Base-by-base conservation (phyloP, 78 protist genomes). In the Bigelowiella natans region DNA sequence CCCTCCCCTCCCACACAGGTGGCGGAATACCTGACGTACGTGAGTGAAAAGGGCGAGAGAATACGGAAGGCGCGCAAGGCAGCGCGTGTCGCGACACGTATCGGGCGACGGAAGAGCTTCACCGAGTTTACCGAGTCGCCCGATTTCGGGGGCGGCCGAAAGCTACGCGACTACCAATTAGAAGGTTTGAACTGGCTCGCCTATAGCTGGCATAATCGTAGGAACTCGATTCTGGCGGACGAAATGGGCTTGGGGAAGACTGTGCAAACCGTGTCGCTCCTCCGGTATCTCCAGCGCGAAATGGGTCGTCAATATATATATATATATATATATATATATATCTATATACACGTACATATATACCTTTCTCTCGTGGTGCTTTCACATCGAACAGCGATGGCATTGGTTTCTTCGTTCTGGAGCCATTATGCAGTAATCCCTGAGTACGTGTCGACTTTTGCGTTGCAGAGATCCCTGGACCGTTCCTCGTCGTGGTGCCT, bases 211-310 rank as follows among this genome's bases (percentile, higher is more conserved):
- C 40, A 89, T 37, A n/a, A 2, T 0, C 87, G 88, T 30, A 40
- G 88, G 37, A 38, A 40, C 2, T 87, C 89, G 34, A 87, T 92
- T 34, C 85, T 92, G 26, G 93, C 93, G 29, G 93, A 92, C 31
- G 93, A 92, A 85, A 92, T 92, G 93, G 93, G 93, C n/a, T 39
- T 90, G 37, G 92, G 92, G 84, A 90, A 90, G 92, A 90, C 92
- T 18, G 85, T 90, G 2, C 92, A 90, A 39, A 34, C 83, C 36
- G 88, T 90, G 31, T 0, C 89, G 29, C 36, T 28, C 11, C 73
- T 3, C 11, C 86, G 30, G 38, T 7, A 7, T 30, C 29, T 31
- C 83, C 18, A 51, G 34, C 7, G 18, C 34, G 34, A 51, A 18
- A 18, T 51, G 73, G 7, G 18, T 51, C 7, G 7, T 51, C 18